Evolutionary conservation across 805 yeast species (phyloP).

Genomic region (Candida nitratophila): DNA sequence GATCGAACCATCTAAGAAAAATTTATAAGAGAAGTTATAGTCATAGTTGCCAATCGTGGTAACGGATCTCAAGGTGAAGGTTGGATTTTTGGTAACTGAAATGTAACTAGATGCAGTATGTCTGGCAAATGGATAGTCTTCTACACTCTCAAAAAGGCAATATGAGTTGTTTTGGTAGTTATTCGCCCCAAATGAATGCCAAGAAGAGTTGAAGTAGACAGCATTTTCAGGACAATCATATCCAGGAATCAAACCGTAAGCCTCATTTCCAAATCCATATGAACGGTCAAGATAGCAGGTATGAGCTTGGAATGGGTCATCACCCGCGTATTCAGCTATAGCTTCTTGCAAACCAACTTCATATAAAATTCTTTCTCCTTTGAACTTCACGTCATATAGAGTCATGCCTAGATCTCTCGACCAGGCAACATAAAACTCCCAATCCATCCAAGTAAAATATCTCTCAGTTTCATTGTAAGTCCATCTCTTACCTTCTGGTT

Average conservation of each 20-base stretch:
- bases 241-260: conserved; percentile 23
- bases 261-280: conserved; percentile 22
- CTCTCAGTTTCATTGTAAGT: conserved; percentile 16
- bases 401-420: conserved; percentile 19
- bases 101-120: conserved; percentile 2
- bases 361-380: conserved; percentile 22
- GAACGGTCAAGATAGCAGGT: conserved; percentile 18
- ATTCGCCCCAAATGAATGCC: conserved; percentile 18
- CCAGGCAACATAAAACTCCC: conserved; percentile 22
- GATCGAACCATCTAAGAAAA: conserved; percentile 18
- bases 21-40: conserved; percentile 5
- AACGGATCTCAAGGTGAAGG: conserved; percentile 14
- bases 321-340: conserved; percentile 24
- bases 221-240: conserved; percentile 24
- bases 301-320: conserved; percentile 23
- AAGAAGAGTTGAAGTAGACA: conserved; percentile 20
- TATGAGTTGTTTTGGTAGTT: conserved; percentile 19
- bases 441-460: conserved; percentile 25
- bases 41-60: conserved; percentile 5
- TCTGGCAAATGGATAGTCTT: conserved; percentile 5
- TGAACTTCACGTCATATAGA: conserved; percentile 20
- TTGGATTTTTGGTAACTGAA: conserved; percentile 17
- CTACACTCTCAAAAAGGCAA: conserved; percentile 8
- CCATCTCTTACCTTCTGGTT: conserved; percentile 24
- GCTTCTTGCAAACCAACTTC: conserved; percentile 24